Evolutionary conservation across 139 green algal genomes (phyloP).

Genomic region (Closterium sp.): DNA sequence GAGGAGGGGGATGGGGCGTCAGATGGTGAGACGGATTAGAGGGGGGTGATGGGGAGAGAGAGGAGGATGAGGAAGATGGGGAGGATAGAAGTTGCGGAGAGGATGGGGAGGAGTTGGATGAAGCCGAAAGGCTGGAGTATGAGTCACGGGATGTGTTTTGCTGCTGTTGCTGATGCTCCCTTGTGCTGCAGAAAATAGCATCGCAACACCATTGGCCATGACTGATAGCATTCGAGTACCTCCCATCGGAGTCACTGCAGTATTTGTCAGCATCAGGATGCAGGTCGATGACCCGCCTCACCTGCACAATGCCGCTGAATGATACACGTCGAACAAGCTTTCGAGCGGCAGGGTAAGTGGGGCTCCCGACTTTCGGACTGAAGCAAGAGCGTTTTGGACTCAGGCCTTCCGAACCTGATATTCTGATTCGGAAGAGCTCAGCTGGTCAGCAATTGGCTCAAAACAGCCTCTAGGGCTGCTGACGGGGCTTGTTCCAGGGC

Average conservation of each 20-base stretch:
- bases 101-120: not conserved
- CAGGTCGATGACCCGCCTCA: not conserved
- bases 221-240: not conserved
- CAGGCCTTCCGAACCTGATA: not conserved
- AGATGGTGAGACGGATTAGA: not conserved
- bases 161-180: not conserved
- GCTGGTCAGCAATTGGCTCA: not conserved
- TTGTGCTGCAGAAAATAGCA: not conserved
- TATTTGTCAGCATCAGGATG: not conserved
- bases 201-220: not conserved
- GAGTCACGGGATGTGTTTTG: not conserved
- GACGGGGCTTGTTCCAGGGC: not conserved
- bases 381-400: not conserved
- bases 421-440: not conserved
- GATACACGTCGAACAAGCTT: not conserved
- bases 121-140: not conserved
- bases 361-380: not conserved
- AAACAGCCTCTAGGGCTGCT: not conserved
- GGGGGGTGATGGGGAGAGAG: not conserved
- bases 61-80: not conserved
- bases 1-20: not conserved
- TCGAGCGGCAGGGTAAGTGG: not conserved
- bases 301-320: not conserved
- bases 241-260: not conserved
- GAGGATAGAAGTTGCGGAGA: not conserved